A percentile compares a stretch with the other conserved stretches of the same genome.
These are phyloP conservation scores for Naganishia randhawae DNA, from an alignment of 768 basidiomycete genomes.

Conservation along the genomic window DNA sequence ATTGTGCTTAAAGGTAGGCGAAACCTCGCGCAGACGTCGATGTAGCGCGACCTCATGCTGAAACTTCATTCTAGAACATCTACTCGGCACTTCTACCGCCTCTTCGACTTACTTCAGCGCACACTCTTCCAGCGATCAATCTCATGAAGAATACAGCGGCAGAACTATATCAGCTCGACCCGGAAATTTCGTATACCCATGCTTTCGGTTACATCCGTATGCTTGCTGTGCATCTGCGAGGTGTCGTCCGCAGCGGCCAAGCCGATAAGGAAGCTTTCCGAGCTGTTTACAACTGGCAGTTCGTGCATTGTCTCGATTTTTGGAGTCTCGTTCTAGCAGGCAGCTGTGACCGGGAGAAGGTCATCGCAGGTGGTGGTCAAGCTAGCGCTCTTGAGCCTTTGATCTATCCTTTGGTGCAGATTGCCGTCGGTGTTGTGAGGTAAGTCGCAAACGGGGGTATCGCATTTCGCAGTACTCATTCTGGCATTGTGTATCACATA, in stretches of 20 bases:
- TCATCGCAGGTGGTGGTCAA: conserved; percentile 55
- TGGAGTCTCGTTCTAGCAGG: conserved; percentile 84
- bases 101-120: conserved; percentile 75
- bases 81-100: conserved; percentile 79
- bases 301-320: conserved; percentile 90
- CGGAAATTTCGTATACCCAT: conserved; percentile 66
- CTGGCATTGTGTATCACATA: conserved; percentile 46
- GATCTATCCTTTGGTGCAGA: conserved; percentile 92
- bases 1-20: conserved; percentile 72
- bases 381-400: conserved; percentile 80
- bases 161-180: conserved; percentile 76
- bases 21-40: background rate
- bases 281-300: conserved; percentile 99
- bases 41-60: background rate
- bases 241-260: conserved; percentile 37
- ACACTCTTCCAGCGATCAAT: conserved; percentile 85
- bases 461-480: background rate
- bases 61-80: conserved; percentile 59
- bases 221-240: conserved; percentile 81
- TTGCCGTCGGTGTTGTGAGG: conserved; percentile 88
- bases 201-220: conserved; percentile 94
- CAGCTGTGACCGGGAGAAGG: conserved; percentile 65
- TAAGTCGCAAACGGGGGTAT: conserved; percentile 52
- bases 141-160: conserved; percentile 97
- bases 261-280: conserved; percentile 73